Conservation (phyloP, 768 basidiomycete species). For the Tylopilus cervinicoccineus region DNA sequence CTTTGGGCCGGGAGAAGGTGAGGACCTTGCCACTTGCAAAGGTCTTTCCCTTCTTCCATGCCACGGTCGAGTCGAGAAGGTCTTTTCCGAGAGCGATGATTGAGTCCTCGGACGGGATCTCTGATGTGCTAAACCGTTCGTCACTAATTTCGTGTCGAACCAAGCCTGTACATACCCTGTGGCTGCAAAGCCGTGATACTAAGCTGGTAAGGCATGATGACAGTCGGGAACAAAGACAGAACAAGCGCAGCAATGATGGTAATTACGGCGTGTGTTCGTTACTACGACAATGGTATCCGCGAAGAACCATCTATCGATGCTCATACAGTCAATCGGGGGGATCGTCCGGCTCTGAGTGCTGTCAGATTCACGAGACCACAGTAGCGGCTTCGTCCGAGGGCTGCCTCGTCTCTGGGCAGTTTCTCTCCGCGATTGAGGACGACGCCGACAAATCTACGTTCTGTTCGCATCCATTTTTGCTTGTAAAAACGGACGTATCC, state of each 20-base stretch:
- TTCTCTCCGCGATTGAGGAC: slow-evolving; percentile 78
- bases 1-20: slow-evolving; percentile 51
- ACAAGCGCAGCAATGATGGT: not conserved
- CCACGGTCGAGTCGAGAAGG: slow-evolving; percentile 51
- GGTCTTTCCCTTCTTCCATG: slow-evolving; percentile 70
- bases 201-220: slow-evolving; percentile 36
- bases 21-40: slow-evolving; percentile 52
- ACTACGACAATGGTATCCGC: slow-evolving; percentile 17
- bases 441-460: slow-evolving; percentile 80
- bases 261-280: slow-evolving; percentile 16
- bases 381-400: slow-evolving; percentile 76
- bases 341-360: slow-evolving; percentile 17
- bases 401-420: slow-evolving; percentile 76
- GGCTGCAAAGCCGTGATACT: slow-evolving; percentile 38
- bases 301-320: not conserved
- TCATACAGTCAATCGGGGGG: slow-evolving; percentile 10
- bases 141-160: not conserved
- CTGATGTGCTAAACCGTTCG: slow-evolving; percentile 31
- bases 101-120: slow-evolving; percentile 56
- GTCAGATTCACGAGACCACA: slow-evolving; percentile 75
- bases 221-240: not conserved
- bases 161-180: slow-evolving; percentile 30
- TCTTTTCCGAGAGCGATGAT: slow-evolving; percentile 50
- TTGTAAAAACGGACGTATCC: slow-evolving; percentile 96
- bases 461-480: slow-evolving; percentile 65